Percentiles rank a stretch among this genome's conserved stretches.
Evolutionary conservation across 495 filamentous ascomycete genomes (phyloP).

Genomic region (Xylaria castorea): DNA sequence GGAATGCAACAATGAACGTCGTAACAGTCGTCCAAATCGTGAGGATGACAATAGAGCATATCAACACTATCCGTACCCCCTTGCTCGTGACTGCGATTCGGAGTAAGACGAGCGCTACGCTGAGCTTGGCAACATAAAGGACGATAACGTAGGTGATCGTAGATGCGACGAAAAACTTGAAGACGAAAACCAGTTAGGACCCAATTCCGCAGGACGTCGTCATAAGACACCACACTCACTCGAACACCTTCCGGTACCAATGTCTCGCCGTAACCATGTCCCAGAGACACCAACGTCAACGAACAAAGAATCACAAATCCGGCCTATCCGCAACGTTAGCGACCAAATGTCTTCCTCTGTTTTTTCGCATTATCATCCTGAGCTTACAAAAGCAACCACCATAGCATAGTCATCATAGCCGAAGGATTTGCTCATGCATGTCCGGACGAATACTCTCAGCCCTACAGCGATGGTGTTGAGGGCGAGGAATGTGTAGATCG

Average conservation of each 20-base stretch:
- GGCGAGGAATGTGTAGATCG: constrained; percentile 28
- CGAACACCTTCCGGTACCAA: constrained; percentile 10
- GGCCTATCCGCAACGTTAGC: constrained; percentile 15
- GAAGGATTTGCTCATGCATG: constrained; percentile 28
- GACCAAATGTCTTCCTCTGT: neutral
- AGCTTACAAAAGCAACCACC: constrained; percentile 25
- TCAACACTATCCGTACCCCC: constrained; percentile 10
- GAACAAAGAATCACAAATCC: constrained; percentile 25
- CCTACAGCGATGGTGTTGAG: constrained; percentile 24
- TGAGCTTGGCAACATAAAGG: constrained; percentile 25
- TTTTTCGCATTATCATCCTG: neutral
- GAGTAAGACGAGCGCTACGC: constrained; percentile 24
- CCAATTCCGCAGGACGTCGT: neutral
- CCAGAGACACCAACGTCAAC: constrained; percentile 24
- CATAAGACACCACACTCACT: constrained; percentile 18
- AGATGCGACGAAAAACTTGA: constrained; percentile 26
- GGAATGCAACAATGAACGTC: constrained; percentile 24
- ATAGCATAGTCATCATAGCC: constrained; percentile 30
- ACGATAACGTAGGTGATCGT: constrained; percentile 30
- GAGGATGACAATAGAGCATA: constrained; percentile 21
- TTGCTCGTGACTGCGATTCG: constrained; percentile 30
- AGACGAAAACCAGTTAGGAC: neutral
- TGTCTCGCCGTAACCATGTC: constrained; percentile 24
- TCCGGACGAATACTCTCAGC: constrained; percentile 22
- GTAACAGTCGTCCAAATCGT: constrained; percentile 28